Conservation (phyloP, 495 filamentous ascomycete genomes). For the Lasiosphaeris hirsuta region DNA sequence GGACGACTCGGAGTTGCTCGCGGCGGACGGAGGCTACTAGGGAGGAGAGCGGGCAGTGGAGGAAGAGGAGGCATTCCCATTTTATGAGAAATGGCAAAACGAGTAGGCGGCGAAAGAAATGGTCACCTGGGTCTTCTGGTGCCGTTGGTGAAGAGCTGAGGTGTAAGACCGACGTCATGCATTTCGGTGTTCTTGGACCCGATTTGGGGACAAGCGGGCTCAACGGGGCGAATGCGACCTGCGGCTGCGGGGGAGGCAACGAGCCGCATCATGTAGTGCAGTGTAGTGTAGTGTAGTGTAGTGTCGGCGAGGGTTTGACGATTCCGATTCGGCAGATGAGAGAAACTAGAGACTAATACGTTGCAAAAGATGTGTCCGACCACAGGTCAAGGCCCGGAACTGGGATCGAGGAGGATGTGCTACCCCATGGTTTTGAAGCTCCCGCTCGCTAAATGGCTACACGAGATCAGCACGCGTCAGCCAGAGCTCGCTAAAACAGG, state of each 20-base stretch:
- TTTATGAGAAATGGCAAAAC: not conserved
- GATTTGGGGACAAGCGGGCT: no score
- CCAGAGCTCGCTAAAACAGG: no score
- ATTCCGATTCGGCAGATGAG: constrained; percentile 15
- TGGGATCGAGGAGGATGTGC: no score
- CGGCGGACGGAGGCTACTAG: no score
- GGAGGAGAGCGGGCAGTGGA: no score
- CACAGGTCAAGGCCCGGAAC: no score
- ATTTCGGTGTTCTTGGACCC: constrained; percentile 6
- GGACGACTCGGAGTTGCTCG: not conserved
- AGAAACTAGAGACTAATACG: not conserved
- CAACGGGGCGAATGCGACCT: not conserved
- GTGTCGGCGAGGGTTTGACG: not conserved
- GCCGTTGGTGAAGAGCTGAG: no score
- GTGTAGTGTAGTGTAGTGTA: constrained; percentile 7
- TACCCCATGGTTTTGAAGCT: no score
- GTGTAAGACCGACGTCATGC: constrained; percentile 33
- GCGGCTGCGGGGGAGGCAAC: constrained; percentile 16
- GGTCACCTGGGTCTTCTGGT: constrained; percentile 5
- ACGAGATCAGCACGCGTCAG: no score
- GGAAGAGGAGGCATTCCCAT: not conserved
- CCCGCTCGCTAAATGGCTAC: no score
- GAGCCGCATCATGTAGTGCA: constrained; percentile 10
- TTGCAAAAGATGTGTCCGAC: not conserved
- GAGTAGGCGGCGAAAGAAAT: not conserved